Conservation (phyloP, 805 yeast genomes). For the Candida railenensis region DNA sequence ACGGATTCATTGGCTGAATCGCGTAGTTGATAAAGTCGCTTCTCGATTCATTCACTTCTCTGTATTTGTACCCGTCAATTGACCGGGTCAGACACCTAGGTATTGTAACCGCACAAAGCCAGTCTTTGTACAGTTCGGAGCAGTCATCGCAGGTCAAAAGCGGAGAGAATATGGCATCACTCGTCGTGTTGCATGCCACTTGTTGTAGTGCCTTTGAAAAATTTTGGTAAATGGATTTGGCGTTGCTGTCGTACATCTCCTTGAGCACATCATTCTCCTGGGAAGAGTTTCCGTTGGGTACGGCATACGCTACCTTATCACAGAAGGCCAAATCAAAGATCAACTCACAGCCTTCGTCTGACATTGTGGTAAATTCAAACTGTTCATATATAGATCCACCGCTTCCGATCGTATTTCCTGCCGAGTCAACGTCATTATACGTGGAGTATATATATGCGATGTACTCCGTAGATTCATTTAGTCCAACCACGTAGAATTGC, state of each 20-base stretch:
- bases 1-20: constrained; percentile 54
- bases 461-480: constrained; percentile 62
- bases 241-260: constrained; percentile 61
- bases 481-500: constrained; percentile 59
- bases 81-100: constrained; percentile 75
- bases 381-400: constrained; percentile 68
- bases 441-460: constrained; percentile 62
- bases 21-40: constrained; percentile 53
- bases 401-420: constrained; percentile 3
- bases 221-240: constrained; percentile 54
- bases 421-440: constrained; percentile 15
- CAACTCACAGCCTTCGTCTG: constrained; percentile 61
- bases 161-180: constrained; percentile 71
- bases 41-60: constrained; percentile 56
- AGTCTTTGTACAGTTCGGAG: constrained; percentile 64
- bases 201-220: constrained; percentile 77
- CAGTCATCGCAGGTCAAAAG: constrained; percentile 74
- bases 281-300: constrained; percentile 48
- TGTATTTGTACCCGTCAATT: constrained; percentile 40
- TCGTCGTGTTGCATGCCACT: constrained; percentile 68
- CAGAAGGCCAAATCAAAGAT: constrained; percentile 79
- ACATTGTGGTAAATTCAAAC: constrained; percentile 56
- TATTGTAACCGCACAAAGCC: constrained; percentile 88
- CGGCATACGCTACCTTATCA: constrained; percentile 79
- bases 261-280: constrained; percentile 16